Conservation (phyloP, 179 eudicot genomes). For the Spinacia oleracea region DNA sequence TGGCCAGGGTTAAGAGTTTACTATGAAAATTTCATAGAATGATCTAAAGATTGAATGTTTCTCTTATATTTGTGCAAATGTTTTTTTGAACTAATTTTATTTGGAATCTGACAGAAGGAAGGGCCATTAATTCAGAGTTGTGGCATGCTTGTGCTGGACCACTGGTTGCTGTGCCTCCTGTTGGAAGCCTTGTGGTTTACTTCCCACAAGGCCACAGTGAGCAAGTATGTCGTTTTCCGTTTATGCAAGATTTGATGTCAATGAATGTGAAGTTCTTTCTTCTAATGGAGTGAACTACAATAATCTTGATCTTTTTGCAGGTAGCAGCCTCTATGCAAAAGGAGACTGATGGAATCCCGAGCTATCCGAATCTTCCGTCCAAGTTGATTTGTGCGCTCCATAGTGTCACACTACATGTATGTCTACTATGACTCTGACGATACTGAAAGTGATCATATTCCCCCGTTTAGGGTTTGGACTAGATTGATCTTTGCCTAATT, state of each 20-base stretch:
- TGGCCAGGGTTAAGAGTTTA: not conserved
- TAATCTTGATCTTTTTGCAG: constrained; percentile 37
- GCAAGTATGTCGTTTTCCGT: constrained; percentile 56
- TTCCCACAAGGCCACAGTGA: constrained; percentile 99
- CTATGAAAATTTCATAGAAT: not conserved
- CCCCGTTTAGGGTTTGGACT: not conserved
- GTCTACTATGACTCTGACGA: constrained; percentile 14
- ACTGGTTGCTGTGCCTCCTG: constrained; percentile 83
- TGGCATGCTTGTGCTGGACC: constrained; percentile 99
- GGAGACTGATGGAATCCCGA: constrained; percentile 82
- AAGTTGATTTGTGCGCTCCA: constrained; percentile 95
- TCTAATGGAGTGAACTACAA: constrained; percentile 22
- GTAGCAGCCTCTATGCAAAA: constrained; percentile 99
- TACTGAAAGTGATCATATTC: not conserved
- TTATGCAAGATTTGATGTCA: constrained; percentile 5
- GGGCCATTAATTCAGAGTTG: constrained; percentile 75
- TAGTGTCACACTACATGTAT: constrained; percentile 89
- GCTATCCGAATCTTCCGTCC: constrained; percentile 92
- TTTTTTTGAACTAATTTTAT: not conserved
- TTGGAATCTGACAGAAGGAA: constrained; percentile 56
- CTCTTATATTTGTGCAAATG: not conserved
- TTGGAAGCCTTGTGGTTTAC: constrained; percentile 95
- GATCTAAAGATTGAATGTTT: not conserved
- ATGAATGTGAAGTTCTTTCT: constrained; percentile 10
- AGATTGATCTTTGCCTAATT: not conserved